Percentiles rank a stretch among this genome's conserved stretches.
Conservation (phyloP, 805 yeast species). For the Torulaspora franciscae region DNA sequence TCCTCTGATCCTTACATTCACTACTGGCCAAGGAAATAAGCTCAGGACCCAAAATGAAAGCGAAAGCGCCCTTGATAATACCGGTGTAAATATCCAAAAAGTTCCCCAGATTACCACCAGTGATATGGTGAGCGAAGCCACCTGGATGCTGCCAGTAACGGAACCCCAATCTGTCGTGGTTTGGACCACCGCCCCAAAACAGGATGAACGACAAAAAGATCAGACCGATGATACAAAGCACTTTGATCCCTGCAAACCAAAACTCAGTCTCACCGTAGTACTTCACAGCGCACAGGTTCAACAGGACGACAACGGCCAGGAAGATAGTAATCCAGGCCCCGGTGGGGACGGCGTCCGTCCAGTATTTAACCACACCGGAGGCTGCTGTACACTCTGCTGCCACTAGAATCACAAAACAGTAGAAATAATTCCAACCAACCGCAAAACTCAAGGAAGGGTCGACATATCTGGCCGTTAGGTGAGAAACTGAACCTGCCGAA, state of each 20-base stretch:
- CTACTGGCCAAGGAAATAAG: slow-evolving; percentile 53
- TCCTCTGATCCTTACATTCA: slow-evolving; percentile 57
- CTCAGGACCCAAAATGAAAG: slow-evolving; percentile 62
- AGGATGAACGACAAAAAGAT: slow-evolving; percentile 43
- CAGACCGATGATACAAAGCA: slow-evolving; percentile 43
- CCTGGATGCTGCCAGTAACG: slow-evolving; percentile 62
- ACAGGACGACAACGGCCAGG: slow-evolving; percentile 41
- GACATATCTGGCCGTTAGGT: slow-evolving; percentile 54
- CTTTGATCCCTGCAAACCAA: slow-evolving; percentile 43
- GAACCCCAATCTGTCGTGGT: slow-evolving; percentile 56
- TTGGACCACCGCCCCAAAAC: slow-evolving; percentile 48
- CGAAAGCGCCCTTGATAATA: slow-evolving; percentile 59
- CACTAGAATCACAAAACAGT: slow-evolving; percentile 45
- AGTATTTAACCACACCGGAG: slow-evolving; percentile 55
- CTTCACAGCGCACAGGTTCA: slow-evolving; percentile 51
- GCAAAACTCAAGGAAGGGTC: slow-evolving; percentile 58
- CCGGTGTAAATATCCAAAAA: slow-evolving; percentile 62
- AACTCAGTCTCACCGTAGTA: slow-evolving; percentile 41
- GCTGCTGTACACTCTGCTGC: slow-evolving; percentile 64
- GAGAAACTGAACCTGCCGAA: slow-evolving; percentile 50
- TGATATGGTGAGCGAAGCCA: slow-evolving; percentile 48
- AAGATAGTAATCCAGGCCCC: slow-evolving; percentile 59
- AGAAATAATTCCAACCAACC: slow-evolving; percentile 53
- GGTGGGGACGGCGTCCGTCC: slow-evolving; percentile 52
- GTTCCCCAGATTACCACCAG: slow-evolving; percentile 53